Base-by-base conservation (phyloP, 495 filamentous ascomycete genomes). In the Tuber melanosporum region DNA sequence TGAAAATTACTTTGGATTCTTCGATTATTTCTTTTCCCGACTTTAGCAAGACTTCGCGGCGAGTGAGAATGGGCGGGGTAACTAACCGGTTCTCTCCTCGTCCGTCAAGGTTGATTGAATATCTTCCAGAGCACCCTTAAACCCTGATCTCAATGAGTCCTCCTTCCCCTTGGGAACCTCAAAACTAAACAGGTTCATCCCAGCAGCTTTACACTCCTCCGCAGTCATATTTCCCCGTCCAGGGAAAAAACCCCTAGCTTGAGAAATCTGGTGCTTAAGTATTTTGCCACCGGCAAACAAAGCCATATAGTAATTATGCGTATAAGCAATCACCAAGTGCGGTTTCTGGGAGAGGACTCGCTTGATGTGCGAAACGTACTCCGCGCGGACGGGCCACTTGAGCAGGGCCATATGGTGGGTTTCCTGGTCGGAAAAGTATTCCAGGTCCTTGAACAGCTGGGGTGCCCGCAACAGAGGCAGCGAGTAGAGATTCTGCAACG, bases 281-380 rank as follows among this genome's bases (percentile, higher is more conserved):
- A 83, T 75, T 74, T 81, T 81, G 15, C 81, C 82, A 15, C 82
- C 81, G n/a, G 81, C 81, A 43, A 83, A 83, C n/a, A 83, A 71
- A 2, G 76, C 82, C 77, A 83, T 80, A 75, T 83, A 83, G 39
- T 77, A 81, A 42, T 75, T 81, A 43, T 83, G 82, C 71, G 79
- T 79, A 75, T 83, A 83, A 19, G 81, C 76, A 32, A 83, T 74
- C 45, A 83, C 39, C 10, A 83, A 71, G 57, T 82, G 81, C 12
- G 82, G 82, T 43, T 76, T 80, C 45, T 81, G 62, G 20, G 72
- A 46, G 9, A 82, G 44, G 15, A 71, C 62, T 19, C 74, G 66
- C 44, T 76, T 74, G 47, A 83, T 83, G 39, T 82, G 75, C 7
- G 44, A 42, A 15, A 79, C 81, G n/a, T 66, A 75, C 22, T 71